Base-by-base conservation (phyloP, 176 grass and related monocot species). In the Avena sativa region DNA sequence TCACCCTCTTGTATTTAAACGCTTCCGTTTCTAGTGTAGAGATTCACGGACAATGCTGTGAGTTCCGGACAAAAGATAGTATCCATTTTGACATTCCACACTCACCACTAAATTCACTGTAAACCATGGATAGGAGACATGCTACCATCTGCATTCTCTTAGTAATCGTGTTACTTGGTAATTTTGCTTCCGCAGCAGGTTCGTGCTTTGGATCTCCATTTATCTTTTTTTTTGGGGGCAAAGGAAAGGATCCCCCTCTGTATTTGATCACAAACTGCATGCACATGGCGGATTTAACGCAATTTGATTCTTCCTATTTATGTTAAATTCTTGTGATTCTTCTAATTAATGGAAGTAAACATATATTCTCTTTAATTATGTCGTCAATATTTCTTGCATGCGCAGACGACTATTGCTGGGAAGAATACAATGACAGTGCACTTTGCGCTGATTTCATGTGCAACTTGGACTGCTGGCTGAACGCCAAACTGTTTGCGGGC, bases 351-450 rank as follows among this genome's bases (percentile, higher is more conserved):
- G n/a, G n/a, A n/a, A n/a, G n/a, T n/a, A n/a, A n/a, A n/a, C n/a
- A n/a, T n/a, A n/a, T n/a, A 0, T 34, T 48, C 46, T 48, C 9
- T 10, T 48, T 48, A 48, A 48, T 48, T 43, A 43, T 43, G 40
- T 43, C 40, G 5, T 43, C 40, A 6, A 43, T 43, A 43, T 52
- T 52, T 75, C 47, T 74, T 51, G 71, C 0, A 43, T 43, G 40
- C 72, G 14, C 72, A 75, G 72, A 30, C n/a, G 72, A 52, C 72
- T 51, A 52, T 28, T 75, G 72, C 72, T 75, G 72, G 72, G 72
- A 75, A 75, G 47, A 75, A 75, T 75, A 75, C 1, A 51, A 28
- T 2, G 72, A 75, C 7, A 75, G 72, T 28, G 47, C 47, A 25
- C 2, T 75, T 9, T 75, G 72, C 47, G 47, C 25, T 15, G 47